phyloP scores from a whole-genome alignment of 2,329 filamentous ascomycete genomes.

The Colletotrichum sublineola region DNA sequence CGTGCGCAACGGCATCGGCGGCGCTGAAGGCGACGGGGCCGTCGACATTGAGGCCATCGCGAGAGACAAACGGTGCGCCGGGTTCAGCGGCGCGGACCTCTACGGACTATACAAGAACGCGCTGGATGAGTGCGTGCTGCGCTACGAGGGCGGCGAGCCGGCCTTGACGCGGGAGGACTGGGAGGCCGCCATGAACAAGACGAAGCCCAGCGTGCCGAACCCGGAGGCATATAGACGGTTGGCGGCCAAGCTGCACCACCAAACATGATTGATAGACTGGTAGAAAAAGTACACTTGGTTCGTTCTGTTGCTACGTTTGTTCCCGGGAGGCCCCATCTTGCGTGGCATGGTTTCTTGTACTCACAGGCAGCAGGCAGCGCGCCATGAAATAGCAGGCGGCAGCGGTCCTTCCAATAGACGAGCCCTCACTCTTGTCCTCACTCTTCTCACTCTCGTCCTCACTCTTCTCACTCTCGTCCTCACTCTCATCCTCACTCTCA shows the following conservation, averaged over 20 bases:
- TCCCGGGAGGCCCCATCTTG: not conserved
- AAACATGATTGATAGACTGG: constrained; percentile 12
- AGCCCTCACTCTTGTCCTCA: no score
- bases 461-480: no score
- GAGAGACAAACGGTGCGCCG: constrained; percentile 73
- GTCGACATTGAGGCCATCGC: constrained; percentile 75
- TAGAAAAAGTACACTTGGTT: constrained; percentile 3
- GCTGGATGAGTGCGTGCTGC: constrained; percentile 54
- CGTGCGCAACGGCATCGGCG: constrained; percentile 62
- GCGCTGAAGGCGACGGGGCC: constrained; percentile 48
- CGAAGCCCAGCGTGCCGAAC: constrained; percentile 64
- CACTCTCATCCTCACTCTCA: no score
- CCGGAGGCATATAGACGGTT: constrained; percentile 59
- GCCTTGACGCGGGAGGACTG: constrained; percentile 61
- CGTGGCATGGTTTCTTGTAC: not conserved
- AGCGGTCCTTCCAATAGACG: not conserved
- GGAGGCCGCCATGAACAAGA: constrained; percentile 64
- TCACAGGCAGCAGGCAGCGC: not conserved
- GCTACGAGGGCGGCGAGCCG: constrained; percentile 47
- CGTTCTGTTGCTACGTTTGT: not conserved
- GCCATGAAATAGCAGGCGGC: not conserved
- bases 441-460: no score
- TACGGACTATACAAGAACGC: constrained; percentile 63
- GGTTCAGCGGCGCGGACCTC: constrained; percentile 81
- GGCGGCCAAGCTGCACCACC: constrained; percentile 48